These are phyloP conservation scores for Ramaria rubella DNA, from an alignment of 768 basidiomycete species.

Conservation along the genomic window DNA sequence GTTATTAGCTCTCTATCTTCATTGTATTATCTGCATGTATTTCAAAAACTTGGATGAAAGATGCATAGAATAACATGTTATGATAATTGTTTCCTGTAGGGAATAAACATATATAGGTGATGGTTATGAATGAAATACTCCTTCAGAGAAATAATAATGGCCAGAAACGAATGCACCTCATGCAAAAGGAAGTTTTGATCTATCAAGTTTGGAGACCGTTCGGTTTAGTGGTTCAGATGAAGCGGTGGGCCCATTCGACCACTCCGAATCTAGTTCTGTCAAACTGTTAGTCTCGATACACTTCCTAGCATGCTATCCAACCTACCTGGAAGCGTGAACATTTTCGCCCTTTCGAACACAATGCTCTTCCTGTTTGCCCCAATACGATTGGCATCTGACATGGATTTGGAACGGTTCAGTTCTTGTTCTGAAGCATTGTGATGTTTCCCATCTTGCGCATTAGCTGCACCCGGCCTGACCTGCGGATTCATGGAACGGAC, in stretches of 20 bases:
- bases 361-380: constrained; percentile 18
- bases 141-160: not conserved
- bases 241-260: constrained; percentile 25
- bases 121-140: not conserved
- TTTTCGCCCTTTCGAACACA: constrained; percentile 23
- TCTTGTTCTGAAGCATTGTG: not conserved
- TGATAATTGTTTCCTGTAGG: too few relatives aligned
- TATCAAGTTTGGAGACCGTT: constrained; percentile 23
- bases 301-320: not conserved
- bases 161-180: not conserved
- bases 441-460: too few relatives aligned
- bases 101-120: not conserved
- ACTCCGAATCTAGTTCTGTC: not conserved
- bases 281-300: not conserved
- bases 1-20: not conserved
- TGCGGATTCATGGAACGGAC: constrained; percentile 5
- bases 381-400: constrained; percentile 19
- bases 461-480: not conserved
- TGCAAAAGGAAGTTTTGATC: constrained; percentile 24
- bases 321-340: not conserved
- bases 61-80: too few relatives aligned
- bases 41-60: too few relatives aligned
- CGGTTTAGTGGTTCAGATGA: constrained; percentile 10
- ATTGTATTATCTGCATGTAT: not conserved
- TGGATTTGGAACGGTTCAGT: constrained; percentile 3